Base-by-base conservation (phyloP, 768 basidiomycete genomes). In the Leccinum sublutescens region DNA sequence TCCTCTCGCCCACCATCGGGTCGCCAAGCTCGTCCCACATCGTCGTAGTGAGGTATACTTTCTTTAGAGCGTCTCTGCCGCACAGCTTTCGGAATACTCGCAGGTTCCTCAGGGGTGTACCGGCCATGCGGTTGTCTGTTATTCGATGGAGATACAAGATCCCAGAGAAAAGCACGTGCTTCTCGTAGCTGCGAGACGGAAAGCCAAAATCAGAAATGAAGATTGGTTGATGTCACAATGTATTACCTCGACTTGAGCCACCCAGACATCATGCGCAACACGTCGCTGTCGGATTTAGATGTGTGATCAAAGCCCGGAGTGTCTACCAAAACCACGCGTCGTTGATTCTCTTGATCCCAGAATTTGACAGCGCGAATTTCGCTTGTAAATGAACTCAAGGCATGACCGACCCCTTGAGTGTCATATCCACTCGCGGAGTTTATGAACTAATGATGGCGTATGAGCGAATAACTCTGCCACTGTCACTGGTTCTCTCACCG, bases 131-230 rank as follows among this genome's bases (percentile, higher is more conserved):
- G 54, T 74, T 73, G 52, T 78, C 76, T 5, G 75, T 67, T 45
- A 79, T 79, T 12, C 74, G 70, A 61, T 79, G 77, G n/a, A 78
- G 57, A 57, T 78, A 78, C 17, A 79, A 19, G 21, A 79, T 69
- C 2, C 72, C 76, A 11, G 72, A 64, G 1, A 78, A 66, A 23
- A 58, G 50, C 6, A 56, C 60, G 2, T 50, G 4, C 12, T 51
- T 36, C 3, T 45, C 50, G 19, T 64, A 62, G 10, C 64, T 68
- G 40, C 19, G 8, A 6, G 23, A 14, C 11, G 14, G 21, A 38
- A 2, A 33, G 25, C 14, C 19, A n/a, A 10, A n/a, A 34, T 50
- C 34, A 66, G 45, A 19, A 50, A 29, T n/a, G 15, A 8, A 10
- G n/a, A 8, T 29, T 31, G 11, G 14, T 29, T 2, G 31, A 31